Conservation (phyloP, 148 eudicot genomes). For the Silene latifolia region DNA sequence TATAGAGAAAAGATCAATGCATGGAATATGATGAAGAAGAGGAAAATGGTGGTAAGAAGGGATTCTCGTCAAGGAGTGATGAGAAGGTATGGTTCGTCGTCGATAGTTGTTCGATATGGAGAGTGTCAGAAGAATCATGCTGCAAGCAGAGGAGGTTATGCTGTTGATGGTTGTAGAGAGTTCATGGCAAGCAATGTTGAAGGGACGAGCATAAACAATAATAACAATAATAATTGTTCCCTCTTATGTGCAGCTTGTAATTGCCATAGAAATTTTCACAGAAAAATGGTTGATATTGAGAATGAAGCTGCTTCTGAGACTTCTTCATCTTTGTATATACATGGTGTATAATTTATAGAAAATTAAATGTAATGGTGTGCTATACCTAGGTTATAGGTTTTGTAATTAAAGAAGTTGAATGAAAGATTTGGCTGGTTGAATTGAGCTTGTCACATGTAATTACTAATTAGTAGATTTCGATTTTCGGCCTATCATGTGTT, state of each 20-base stretch:
- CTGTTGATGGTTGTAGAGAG: conserved; percentile 73
- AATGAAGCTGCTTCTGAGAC: conserved; percentile 36
- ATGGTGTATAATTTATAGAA: no score
- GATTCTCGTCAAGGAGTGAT: background rate
- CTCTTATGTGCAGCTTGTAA: conserved; percentile 70
- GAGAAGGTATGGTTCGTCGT: conserved; percentile 18
- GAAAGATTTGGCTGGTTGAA: no score
- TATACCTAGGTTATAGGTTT: no score
- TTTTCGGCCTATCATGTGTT: no score
- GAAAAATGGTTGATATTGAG: conserved; percentile 44
- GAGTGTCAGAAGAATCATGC: conserved; percentile 85
- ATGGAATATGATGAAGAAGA: conserved; percentile 40
- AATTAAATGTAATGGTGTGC: no score
- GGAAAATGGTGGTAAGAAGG: conserved; percentile 30
- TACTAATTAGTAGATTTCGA: no score
- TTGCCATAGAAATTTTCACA: conserved; percentile 69
- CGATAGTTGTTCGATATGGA: conserved; percentile 25
- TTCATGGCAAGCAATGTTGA: conserved; percentile 60
- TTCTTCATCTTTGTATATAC: conserved; percentile 18
- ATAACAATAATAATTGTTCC: background rate
- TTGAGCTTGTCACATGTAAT: no score
- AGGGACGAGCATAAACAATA: conserved; percentile 31
- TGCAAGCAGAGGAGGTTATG: conserved; percentile 65
- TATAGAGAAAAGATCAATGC: background rate
- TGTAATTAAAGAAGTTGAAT: no score